Percentiles rank a stretch among this genome's conserved stretches.
Evolutionary conservation across 768 basidiomycete species (phyloP).

Genomic region (Mycena haematopus): DNA sequence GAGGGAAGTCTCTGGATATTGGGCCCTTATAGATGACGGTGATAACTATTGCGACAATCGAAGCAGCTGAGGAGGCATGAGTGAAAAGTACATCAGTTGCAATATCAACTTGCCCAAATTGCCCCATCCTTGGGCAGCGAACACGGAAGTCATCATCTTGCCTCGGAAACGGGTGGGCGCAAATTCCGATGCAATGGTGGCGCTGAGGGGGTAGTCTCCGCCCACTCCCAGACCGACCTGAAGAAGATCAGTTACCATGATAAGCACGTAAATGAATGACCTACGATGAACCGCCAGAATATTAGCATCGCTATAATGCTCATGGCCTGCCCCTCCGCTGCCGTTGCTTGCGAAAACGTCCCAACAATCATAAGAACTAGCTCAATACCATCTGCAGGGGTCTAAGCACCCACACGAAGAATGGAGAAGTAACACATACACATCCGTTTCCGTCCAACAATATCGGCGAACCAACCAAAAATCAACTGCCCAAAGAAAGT

Average conservation of each 20-base stretch:
- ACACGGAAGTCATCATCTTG: slow-evolving; percentile 88
- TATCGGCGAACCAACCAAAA: slow-evolving; percentile 83
- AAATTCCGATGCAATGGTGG: slow-evolving; percentile 90
- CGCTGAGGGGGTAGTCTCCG: slow-evolving; percentile 86
- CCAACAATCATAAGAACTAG: slow-evolving; percentile 83
- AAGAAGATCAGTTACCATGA: not conserved
- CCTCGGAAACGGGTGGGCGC: slow-evolving; percentile 79
- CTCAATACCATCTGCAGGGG: slow-evolving; percentile 63
- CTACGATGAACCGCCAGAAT: slow-evolving; percentile 78
- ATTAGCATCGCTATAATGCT: slow-evolving; percentile 77
- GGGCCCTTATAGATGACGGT: not conserved
- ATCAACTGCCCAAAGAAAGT: slow-evolving; percentile 79
- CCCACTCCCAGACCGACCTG: slow-evolving; percentile 80
- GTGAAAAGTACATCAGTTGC: not conserved
- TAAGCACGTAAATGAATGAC: slow-evolving; percentile 7
- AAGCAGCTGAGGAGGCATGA: slow-evolving; percentile 52
- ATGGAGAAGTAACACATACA: slow-evolving; percentile 50
- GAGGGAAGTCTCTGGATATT: not conserved
- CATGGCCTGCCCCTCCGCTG: slow-evolving; percentile 70
- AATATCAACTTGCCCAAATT: slow-evolving; percentile 61
- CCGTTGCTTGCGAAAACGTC: slow-evolving; percentile 80
- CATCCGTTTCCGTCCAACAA: slow-evolving; percentile 80
- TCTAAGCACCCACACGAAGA: not conserved
- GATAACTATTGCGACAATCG: slow-evolving; percentile 52
- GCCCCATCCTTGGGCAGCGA: slow-evolving; percentile 88